A percentile compares a stretch with the other conserved stretches of the same genome.
These are phyloP conservation scores for Lojkania enalia DNA, from an alignment of 2,329 filamentous ascomycete species.

Conservation along the genomic window DNA sequence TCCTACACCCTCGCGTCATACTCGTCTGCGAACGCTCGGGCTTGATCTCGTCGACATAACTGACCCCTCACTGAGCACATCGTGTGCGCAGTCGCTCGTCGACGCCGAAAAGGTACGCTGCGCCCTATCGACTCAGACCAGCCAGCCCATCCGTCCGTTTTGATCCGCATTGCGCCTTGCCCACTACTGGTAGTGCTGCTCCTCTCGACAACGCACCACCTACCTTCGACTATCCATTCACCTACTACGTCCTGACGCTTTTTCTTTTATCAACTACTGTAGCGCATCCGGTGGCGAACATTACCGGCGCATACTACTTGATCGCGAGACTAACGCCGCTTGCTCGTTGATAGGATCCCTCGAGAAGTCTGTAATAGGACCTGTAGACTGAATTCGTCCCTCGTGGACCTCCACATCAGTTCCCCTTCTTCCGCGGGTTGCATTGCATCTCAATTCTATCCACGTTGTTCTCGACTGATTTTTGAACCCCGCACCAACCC, in stretches of 20 bases:
- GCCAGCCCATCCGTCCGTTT: slow-evolving; percentile 21
- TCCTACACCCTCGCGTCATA: slow-evolving; percentile 19
- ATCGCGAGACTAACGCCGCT: too few species aligned
- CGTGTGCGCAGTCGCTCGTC: slow-evolving; percentile 14
- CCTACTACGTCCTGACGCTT: neutral
- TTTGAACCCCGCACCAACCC: slow-evolving; percentile 22
- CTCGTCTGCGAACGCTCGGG: slow-evolving; percentile 6
- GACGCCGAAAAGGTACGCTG: slow-evolving; percentile 17
- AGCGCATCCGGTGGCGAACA: neutral
- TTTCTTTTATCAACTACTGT: neutral
- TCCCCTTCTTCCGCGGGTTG: neutral
- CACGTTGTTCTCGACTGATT: slow-evolving; percentile 1
- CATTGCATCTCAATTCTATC: neutral
- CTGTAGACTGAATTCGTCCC: too few species aligned
- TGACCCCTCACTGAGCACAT: slow-evolving; percentile 11
- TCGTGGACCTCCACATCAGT: too few species aligned
- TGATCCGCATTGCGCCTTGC: slow-evolving; percentile 14
- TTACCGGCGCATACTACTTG: neutral
- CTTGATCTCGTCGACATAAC: slow-evolving; percentile 6
- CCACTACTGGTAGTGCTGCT: neutral
- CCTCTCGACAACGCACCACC: neutral
- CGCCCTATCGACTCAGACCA: slow-evolving; percentile 13
- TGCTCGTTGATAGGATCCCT: too few species aligned
- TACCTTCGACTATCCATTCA: neutral
- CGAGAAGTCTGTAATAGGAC: too few species aligned